A percentile compares a stretch with the other conserved stretches of the same genome.
Conservation (phyloP, 148 eudicot genomes). For the Rhododendron williamsianum region DNA sequence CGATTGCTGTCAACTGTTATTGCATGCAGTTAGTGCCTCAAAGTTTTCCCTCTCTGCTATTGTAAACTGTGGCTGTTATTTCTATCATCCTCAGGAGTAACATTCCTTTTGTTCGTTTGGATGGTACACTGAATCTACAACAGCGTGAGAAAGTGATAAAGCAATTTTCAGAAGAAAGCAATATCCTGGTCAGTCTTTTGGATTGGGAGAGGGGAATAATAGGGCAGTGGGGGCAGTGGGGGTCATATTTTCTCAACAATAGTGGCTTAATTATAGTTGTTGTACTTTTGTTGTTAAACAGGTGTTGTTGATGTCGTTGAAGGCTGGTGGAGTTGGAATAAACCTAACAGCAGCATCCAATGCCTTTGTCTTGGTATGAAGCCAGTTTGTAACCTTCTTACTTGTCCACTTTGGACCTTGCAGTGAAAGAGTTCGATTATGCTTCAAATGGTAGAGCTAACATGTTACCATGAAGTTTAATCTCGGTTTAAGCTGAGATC, state of each 20-base stretch:
- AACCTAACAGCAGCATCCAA: slow-evolving; percentile 93
- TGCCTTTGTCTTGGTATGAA: slow-evolving; percentile 87
- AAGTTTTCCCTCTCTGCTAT: background rate
- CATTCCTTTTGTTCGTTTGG: slow-evolving; percentile 82
- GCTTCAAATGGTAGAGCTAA: background rate
- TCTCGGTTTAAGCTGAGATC: background rate
- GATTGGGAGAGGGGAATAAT: background rate
- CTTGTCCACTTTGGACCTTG: background rate
- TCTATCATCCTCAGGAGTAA: slow-evolving; percentile 43
- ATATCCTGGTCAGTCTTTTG: slow-evolving; percentile 51
- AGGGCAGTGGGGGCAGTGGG: background rate
- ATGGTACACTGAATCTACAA: slow-evolving; percentile 85
- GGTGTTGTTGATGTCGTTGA: slow-evolving; percentile 93
- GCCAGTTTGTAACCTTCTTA: background rate
- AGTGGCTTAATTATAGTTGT: background rate
- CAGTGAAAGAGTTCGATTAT: background rate
- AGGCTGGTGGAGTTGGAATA: slow-evolving; percentile 99
- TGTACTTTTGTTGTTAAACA: slow-evolving; percentile 21
- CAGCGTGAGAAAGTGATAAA: slow-evolving; percentile 92
- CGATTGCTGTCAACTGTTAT: background rate
- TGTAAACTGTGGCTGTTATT: background rate
- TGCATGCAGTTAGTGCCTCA: background rate
- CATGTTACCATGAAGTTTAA: background rate
- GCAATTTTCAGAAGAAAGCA: slow-evolving; percentile 83
- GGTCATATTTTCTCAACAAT: background rate